These are phyloP conservation scores for Phytophthora hybrid DNA, from an alignment of 352 stramenopile species.

Conservation along the genomic window DNA sequence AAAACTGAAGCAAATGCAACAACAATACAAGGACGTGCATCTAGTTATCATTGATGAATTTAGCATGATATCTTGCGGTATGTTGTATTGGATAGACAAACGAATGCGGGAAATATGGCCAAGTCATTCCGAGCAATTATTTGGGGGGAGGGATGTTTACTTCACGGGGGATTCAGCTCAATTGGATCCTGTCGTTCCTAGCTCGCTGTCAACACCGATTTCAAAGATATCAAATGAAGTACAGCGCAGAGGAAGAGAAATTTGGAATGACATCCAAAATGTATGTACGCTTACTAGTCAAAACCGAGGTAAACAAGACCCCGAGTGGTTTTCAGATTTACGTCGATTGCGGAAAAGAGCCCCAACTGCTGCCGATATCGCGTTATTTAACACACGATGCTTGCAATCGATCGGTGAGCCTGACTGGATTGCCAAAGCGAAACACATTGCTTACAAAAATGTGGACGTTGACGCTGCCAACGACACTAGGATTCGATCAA, in stretches of 20 bases:
- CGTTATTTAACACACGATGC: background rate
- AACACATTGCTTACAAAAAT: background rate
- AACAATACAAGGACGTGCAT: background rate
- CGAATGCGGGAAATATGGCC: conserved; percentile 3
- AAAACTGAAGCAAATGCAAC: conserved; percentile 8
- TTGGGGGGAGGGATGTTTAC: background rate
- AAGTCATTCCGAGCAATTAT: background rate
- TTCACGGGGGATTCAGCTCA: background rate
- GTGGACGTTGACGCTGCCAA: background rate
- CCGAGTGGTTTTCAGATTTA: background rate
- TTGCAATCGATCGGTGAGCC: background rate
- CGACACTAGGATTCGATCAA: background rate
- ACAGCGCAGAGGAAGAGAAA: background rate
- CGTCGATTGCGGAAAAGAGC: background rate
- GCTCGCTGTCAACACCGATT: background rate
- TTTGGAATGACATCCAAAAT: background rate
- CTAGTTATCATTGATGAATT: too few species aligned
- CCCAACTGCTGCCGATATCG: background rate
- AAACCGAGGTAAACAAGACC: conserved; percentile 6
- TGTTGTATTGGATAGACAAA: conserved; percentile 1
- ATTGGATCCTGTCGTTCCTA: background rate
- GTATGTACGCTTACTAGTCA: background rate
- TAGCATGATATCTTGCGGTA: background rate
- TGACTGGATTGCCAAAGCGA: background rate
- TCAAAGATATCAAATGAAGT: background rate